These are phyloP conservation scores for Volvox africanus DNA, from an alignment of 139 green algal genomes.

Conservation along the genomic window DNA sequence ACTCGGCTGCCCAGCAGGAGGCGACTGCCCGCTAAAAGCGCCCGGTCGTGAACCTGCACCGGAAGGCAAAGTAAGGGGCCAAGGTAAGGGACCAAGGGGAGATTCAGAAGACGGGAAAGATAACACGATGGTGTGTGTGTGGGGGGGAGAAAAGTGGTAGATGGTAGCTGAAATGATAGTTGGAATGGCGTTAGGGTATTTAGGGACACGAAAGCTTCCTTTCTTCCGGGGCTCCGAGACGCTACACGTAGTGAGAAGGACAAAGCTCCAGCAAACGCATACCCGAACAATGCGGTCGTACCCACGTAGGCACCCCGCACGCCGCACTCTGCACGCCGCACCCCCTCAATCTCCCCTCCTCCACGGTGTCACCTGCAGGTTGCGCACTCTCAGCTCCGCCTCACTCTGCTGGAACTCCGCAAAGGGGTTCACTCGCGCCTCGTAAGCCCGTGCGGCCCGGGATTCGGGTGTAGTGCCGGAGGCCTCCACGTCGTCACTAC, in stretches of 20 bases:
- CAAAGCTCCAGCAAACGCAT: too few relatives aligned
- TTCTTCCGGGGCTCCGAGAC: too few relatives aligned
- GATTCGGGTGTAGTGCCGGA: slow-evolving; percentile 11
- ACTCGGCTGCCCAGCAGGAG: slow-evolving; percentile 58
- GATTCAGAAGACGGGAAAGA: neutral
- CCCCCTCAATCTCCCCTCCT: too few relatives aligned
- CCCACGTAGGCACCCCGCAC: too few relatives aligned
- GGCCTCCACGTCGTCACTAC: slow-evolving; percentile 23
- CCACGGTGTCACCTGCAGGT: slow-evolving; percentile 27
- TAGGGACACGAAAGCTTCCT: too few relatives aligned
- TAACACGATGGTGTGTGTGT: too few relatives aligned
- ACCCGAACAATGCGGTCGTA: too few relatives aligned
- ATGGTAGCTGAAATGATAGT: too few relatives aligned
- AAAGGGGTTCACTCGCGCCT: slow-evolving; percentile 72
- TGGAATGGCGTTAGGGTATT: too few relatives aligned
- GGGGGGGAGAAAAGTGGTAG: too few relatives aligned
- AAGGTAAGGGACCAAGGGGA: neutral
- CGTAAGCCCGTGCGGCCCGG: slow-evolving; percentile 56
- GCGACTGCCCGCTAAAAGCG: slow-evolving; percentile 51
- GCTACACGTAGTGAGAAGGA: too few relatives aligned
- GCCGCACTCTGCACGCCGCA: too few relatives aligned
- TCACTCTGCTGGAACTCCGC: slow-evolving; percentile 69
- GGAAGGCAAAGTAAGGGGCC: neutral
- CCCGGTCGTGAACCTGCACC: slow-evolving; percentile 55
- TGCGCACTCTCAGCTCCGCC: slow-evolving; percentile 43